Base-by-base conservation (phyloP, 306 rosid species). In the Citrullus mucosospermus region DNA sequence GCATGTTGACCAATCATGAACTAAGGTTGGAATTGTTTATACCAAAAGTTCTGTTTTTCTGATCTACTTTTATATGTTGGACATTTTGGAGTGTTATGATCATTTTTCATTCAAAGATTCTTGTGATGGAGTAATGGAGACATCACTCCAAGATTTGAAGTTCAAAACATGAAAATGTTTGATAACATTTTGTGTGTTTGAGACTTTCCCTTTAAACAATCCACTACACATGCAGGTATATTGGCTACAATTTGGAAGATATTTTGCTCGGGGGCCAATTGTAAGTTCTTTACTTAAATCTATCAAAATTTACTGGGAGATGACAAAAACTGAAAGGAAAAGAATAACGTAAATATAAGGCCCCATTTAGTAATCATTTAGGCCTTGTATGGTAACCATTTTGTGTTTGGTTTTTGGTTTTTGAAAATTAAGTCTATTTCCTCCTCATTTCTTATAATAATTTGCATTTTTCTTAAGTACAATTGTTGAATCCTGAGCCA, bases 211-310 rank as follows among this genome's bases (percentile, higher is more conserved):
- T 71, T 43, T 46, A 76, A 76, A 22, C 30, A 76, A 17, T 81
- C 60, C 56, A 32, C 76, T 81, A 76, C 34, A 12, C 83, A 54
- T 87, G 51, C 91, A 95, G 99, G 99, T 92, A 80, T 95, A 95
- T 80, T 95, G 99, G 98, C 98, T 95, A 86, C 99, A 95, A 82
- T 95, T 95, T 78, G 98, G 99, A 77, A 90, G 98, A 75, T 95
- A 95, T 85, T 95, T 95, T 80, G 99, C 99, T 2, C 89, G 96
- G 65, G 99, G 99, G 76, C 96, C 98, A 75, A 87, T 95, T 82
- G 99, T 95, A 86, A 82, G 92, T 88, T 83, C 76, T 77, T 16
- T 80, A 14, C 44, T 78, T 7, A 41, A 8, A 78, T 80, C 80
- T 80, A 69, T 76, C 8, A 41, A 69, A 79, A 39, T 2, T 75